Conservation (phyloP, 2,329 filamentous ascomycete genomes). For the Apiospora aurea region DNA sequence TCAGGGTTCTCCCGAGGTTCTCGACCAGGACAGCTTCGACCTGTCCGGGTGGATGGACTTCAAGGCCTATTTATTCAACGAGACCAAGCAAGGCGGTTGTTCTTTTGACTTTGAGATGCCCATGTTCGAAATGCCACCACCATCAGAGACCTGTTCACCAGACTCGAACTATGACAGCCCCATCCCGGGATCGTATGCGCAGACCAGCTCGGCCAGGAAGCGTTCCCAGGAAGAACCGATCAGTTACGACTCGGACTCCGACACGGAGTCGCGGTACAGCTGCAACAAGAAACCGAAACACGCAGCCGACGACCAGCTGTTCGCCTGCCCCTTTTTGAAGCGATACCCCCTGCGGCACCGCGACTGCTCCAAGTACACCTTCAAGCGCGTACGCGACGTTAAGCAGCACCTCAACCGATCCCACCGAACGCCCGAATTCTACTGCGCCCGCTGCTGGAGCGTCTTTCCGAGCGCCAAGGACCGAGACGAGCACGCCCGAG, state of each 20-base stretch:
- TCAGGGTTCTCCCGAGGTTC: too few relatives aligned
- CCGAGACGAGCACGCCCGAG: slow-evolving; percentile 30
- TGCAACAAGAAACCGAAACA: background rate
- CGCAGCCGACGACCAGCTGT: background rate
- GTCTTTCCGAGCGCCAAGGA: slow-evolving; percentile 30
- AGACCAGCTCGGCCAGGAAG: background rate
- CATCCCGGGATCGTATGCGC: too few relatives aligned
- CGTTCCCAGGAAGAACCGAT: background rate
- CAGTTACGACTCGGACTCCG: background rate
- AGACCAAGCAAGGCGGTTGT: too few relatives aligned
- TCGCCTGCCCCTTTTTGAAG: slow-evolving; percentile 36
- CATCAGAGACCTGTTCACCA: background rate
- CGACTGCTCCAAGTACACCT: slow-evolving; percentile 32
- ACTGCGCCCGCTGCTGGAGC: slow-evolving; percentile 34
- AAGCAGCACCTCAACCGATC: slow-evolving; percentile 37
- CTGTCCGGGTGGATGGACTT: too few relatives aligned
- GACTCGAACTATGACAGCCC: background rate
- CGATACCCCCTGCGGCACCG: slow-evolving; percentile 32
- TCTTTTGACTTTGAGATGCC: too few relatives aligned
- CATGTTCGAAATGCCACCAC: too few relatives aligned
- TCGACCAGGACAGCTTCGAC: too few relatives aligned
- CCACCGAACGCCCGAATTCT: slow-evolving; percentile 32
- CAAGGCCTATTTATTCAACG: too few relatives aligned
- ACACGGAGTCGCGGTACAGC: too few relatives aligned
- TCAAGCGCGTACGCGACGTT: slow-evolving; percentile 37